Evolutionary conservation across 2,329 filamentous ascomycete genomes (phyloP).

Genomic region (Pestalotiopsis sp.): DNA sequence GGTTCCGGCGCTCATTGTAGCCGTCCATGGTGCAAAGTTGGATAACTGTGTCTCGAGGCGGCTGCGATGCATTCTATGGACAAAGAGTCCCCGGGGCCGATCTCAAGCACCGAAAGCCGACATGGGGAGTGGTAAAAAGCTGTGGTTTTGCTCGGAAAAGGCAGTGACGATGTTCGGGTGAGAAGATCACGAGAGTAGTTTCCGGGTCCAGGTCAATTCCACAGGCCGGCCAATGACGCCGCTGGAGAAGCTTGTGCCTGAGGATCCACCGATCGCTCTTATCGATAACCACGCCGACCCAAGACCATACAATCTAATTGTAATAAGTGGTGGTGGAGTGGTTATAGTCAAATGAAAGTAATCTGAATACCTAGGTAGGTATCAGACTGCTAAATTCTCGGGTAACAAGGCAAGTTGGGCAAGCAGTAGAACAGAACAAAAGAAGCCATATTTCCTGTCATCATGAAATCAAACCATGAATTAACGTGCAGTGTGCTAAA

Average conservation of each 20-base stretch:
- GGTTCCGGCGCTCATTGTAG: background rate
- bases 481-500: too few species aligned
- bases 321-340: background rate
- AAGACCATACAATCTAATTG: background rate
- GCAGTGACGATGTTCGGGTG: background rate
- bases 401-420: too few species aligned
- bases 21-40: conserved; percentile 9
- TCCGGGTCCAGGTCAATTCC: background rate
- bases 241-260: conserved; percentile 8
- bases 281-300: background rate
- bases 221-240: background rate
- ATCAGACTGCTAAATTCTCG: background rate
- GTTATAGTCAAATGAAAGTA: background rate
- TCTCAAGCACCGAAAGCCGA: background rate
- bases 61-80: conserved; percentile 4
- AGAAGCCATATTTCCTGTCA: too few species aligned
- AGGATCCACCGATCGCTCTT: conserved; percentile 4
- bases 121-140: background rate
- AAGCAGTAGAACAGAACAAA: too few species aligned
- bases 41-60: background rate
- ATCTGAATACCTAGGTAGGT: background rate
- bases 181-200: background rate
- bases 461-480: too few species aligned
- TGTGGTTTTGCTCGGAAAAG: background rate
- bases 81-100: background rate